Conservation (phyloP, 805 yeast genomes). For the Candida yuanshanica region DNA sequence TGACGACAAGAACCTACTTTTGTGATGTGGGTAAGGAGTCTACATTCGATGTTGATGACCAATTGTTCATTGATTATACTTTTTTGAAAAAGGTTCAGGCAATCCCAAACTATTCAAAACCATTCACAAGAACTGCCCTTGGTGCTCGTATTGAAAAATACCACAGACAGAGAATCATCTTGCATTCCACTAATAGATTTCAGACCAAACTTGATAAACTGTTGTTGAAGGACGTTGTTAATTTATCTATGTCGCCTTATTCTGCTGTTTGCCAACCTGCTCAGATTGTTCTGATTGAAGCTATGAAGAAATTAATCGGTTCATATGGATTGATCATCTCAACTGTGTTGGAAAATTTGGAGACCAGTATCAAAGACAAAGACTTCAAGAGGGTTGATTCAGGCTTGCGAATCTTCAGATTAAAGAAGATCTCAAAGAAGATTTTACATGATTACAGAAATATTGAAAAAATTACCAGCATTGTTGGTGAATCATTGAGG, state of each 20-base stretch:
- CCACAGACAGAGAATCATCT: slow-evolving; percentile 67
- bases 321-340: slow-evolving; percentile 53
- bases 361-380: slow-evolving; percentile 40
- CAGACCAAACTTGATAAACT: slow-evolving; percentile 60
- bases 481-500: slow-evolving; percentile 49
- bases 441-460: slow-evolving; percentile 53
- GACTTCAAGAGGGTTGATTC: slow-evolving; percentile 58
- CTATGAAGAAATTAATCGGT: slow-evolving; percentile 65
- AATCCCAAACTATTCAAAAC: slow-evolving; percentile 57
- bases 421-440: slow-evolving; percentile 53
- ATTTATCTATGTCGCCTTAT: slow-evolving; percentile 63
- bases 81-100: slow-evolving; percentile 55
- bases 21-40: slow-evolving; percentile 75
- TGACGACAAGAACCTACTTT: slow-evolving; percentile 69
- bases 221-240: slow-evolving; percentile 60
- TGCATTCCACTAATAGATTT: slow-evolving; percentile 67
- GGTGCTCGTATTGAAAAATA: slow-evolving; percentile 68
- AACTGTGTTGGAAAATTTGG: slow-evolving; percentile 42
- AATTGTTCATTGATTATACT: slow-evolving; percentile 45
- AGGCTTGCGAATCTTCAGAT: slow-evolving; percentile 51
- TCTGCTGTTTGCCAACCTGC: slow-evolving; percentile 66
- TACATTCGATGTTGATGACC: slow-evolving; percentile 50
- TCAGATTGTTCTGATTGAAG: slow-evolving; percentile 57
- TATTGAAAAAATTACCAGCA: slow-evolving; percentile 39
- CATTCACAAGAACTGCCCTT: slow-evolving; percentile 72